Evolutionary conservation across 225 moss, liverwort and hornwort species (phyloP).

Genomic region (Pseudisothecium myosuroides): DNA sequence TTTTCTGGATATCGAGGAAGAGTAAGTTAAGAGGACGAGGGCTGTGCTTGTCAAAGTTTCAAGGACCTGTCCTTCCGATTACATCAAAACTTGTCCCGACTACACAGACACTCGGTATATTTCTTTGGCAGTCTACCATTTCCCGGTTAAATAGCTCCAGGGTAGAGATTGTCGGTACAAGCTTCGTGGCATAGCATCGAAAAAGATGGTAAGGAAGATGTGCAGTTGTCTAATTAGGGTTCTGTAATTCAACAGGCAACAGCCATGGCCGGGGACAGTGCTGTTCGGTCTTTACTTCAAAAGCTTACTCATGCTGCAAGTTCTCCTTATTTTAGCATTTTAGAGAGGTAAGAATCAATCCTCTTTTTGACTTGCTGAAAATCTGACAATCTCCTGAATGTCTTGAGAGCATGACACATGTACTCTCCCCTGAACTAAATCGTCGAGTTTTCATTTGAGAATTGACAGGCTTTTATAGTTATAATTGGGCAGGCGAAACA

Average conservation of each 20-base stretch:
- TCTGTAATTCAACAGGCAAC: conserved; percentile 37
- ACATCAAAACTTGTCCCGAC: not conserved
- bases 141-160: not conserved
- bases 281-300: conserved; percentile 69
- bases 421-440: not conserved
- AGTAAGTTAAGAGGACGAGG: not conserved
- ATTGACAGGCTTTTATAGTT: not conserved
- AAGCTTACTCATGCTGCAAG: conserved; percentile 95
- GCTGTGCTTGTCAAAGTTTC: not conserved
- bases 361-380: not conserved
- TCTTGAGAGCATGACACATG: not conserved
- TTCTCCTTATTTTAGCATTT: conserved; percentile 81
- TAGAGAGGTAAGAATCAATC: conserved; percentile 46
- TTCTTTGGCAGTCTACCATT: not conserved
- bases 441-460: not conserved
- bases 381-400: not conserved
- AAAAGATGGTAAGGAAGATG: not conserved
- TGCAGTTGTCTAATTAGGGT: not conserved
- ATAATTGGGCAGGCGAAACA: not conserved
- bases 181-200: not conserved
- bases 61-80: not conserved
- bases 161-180: not conserved
- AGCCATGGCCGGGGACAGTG: conserved; percentile 79
- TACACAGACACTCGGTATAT: not conserved
- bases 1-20: not conserved